Evolutionary conservation across 331 rosid species (phyloP), one percentile per base, ranked within the genome.

Genomic region (Rhamnella rubrinervis): DNA sequence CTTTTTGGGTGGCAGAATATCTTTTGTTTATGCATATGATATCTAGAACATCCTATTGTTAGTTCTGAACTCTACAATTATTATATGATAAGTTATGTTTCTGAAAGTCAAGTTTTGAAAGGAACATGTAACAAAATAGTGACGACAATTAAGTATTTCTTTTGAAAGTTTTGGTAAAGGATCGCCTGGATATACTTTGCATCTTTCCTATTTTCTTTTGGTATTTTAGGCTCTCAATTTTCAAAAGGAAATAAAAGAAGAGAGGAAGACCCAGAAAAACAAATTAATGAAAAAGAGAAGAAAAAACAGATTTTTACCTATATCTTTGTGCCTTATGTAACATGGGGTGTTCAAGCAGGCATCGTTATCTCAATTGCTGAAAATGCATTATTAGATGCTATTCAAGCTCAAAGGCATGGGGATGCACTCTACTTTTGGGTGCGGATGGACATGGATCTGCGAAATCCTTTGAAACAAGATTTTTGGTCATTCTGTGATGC

Each of bases 391-490:
- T 79, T 92, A 82, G 81, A 80, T 57, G 86, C 93, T 51, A 85
- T 91, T 61, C 84, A 91, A 83, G 60, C 85, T 31, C 83, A 72
- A 78, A 89, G 50, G 79, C 75, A 89, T 44, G 99, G 99, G 11
- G 97, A 91, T 41, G 79, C 99, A 6, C 83, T 95, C 72, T 95
- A 95, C 87, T 95, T 95, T 77, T 95, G 99, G 99, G 96, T 73
- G 25, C 86, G 86, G 61, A 80, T 91, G 96, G 99, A 95, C 82
- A 65, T 19, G 41, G 97, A 87, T 86, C 77, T 66, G 11, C 81
- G 86, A 70, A 86, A 85, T 68, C 90, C 96, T 58, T 80, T 46
- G 72, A 71, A 75, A 79, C 86, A 80, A 40, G 92, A 95, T 71
- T 95, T 95, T 62, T 95, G 99, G 99, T 89, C 99, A 25, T 87